A percentile compares a stretch with the other conserved stretches of the same genome.
These are phyloP conservation scores for Pseudopyrenochaeta lycopersici DNA, from an alignment of 2,329 filamentous ascomycete species.

Conservation along the genomic window DNA sequence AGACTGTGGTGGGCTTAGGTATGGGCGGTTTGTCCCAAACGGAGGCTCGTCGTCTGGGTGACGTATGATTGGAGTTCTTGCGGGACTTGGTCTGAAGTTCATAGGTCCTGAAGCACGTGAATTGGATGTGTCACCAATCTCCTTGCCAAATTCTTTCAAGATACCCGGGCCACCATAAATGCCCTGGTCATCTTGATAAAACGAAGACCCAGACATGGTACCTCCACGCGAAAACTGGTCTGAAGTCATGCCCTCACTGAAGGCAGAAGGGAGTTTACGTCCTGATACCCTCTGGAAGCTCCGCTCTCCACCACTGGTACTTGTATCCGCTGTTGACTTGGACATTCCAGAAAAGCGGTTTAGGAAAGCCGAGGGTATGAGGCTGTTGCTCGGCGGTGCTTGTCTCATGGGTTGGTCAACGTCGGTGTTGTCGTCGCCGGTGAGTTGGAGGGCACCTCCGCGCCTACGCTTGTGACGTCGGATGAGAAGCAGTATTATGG, in stretches of 20 bases:
- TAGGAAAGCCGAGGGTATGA: slow-evolving; percentile 51
- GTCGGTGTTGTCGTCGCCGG: slow-evolving; percentile 35
- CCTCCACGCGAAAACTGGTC: slow-evolving; percentile 44
- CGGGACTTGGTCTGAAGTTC: slow-evolving; percentile 64
- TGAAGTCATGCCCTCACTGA: slow-evolving; percentile 58
- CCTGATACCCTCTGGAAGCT: slow-evolving; percentile 59
- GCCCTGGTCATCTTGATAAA: slow-evolving; percentile 56
- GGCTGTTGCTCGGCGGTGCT: slow-evolving; percentile 47
- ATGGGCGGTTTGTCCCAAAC: slow-evolving; percentile 30
- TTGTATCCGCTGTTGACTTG: slow-evolving; percentile 47
- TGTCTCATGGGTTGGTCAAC: slow-evolving; percentile 48
- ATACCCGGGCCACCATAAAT: slow-evolving; percentile 47
- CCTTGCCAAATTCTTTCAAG: slow-evolving; percentile 38
- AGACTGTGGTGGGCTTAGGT: slow-evolving; percentile 51
- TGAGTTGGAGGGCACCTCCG: slow-evolving; percentile 40
- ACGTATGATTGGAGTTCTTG: slow-evolving; percentile 68
- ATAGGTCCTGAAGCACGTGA: slow-evolving; percentile 33
- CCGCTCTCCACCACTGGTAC: slow-evolving; percentile 49
- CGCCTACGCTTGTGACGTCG: slow-evolving; percentile 58
- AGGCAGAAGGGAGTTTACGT: slow-evolving; percentile 59
- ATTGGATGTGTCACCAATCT: slow-evolving; percentile 32
- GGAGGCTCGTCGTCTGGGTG: slow-evolving; percentile 47
- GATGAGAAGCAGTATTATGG: slow-evolving; percentile 62
- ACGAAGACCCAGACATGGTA: slow-evolving; percentile 50
- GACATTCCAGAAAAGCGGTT: slow-evolving; percentile 51